Evolutionary conservation across 148 eudicot genomes (phyloP).

Genomic region (Heliamphora exappendiculata): DNA sequence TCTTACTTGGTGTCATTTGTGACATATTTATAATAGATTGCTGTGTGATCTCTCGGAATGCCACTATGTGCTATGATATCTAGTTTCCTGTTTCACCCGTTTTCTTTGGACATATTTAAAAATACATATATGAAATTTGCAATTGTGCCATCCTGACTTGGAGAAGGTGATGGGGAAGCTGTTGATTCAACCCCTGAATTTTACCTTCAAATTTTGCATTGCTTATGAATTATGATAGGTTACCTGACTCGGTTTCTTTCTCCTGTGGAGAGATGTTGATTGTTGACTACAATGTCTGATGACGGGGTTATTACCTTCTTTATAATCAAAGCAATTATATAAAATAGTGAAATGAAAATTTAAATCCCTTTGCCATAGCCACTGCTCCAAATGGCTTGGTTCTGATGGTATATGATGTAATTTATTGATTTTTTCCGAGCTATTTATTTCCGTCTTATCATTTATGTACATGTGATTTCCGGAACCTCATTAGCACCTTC

Average conservation of each 20-base stretch:
- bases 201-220: background rate
- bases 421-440: background rate
- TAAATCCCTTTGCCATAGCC: background rate
- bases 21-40: background rate
- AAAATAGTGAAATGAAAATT: background rate
- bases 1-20: no score
- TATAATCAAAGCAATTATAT: background rate
- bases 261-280: background rate
- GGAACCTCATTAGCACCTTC: background rate
- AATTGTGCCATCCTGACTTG: no score
- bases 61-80: background rate
- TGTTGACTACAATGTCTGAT: background rate
- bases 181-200: background rate
- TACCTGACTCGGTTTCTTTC: background rate
- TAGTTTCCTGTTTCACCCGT: background rate
- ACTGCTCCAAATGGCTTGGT: background rate
- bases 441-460: background rate
- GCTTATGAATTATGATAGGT: background rate
- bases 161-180: no score
- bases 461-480: background rate
- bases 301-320: background rate
- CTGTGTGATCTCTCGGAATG: background rate
- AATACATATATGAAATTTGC: background rate
- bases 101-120: background rate
- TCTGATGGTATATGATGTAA: background rate